Evolutionary conservation across 306 rosid species (phyloP), one percentile per base, ranked within the genome.

Genomic region (Sindora glabra): DNA sequence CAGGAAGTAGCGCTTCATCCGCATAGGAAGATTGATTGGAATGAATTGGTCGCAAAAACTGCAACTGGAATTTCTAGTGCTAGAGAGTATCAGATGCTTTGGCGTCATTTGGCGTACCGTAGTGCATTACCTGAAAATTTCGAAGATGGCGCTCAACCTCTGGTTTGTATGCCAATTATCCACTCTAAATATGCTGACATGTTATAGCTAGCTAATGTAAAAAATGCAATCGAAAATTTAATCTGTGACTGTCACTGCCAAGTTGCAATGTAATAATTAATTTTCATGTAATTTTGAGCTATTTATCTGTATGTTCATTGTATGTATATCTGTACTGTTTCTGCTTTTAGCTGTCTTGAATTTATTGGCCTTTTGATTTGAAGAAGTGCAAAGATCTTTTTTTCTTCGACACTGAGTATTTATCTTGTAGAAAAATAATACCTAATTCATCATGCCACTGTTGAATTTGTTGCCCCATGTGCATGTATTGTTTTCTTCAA

Each of bases 71-170:
- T 94, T 59, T 77, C 89, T 8, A 83, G 59, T 80, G 87, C 95
- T 18, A 73, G 87, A 49, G 99, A 94, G 59, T 86, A 77, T 67
- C 99, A 86, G 73, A 80, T 94, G 97, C 59, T 94, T 1, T 94
- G 99, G 99, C 97, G 84, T 29, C 89, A 89, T 81, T 57, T 94
- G 59, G 97, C 99, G 1, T 94, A 94, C 63, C 80, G 76, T 3
- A 61, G 84, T 13, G 8, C 73, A 22, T 67, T 86, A 57, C 44
- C 56, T 7, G 81, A 84, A 2, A 67, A 54, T 17, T 45, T 84
- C 2, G 84, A 73, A 14, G 67, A 78, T 13, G 90, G 45, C 3
- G 79, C 41, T 42, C 66, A 73, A 13, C 97, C 87, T 69, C 11
- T 84, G 90, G 99, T 83, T 10, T 32, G 86, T 79, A 3, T 39